phyloP scores from a whole-genome alignment of 108 stramenopile species.

The Skeletonema menzelii region DNA sequence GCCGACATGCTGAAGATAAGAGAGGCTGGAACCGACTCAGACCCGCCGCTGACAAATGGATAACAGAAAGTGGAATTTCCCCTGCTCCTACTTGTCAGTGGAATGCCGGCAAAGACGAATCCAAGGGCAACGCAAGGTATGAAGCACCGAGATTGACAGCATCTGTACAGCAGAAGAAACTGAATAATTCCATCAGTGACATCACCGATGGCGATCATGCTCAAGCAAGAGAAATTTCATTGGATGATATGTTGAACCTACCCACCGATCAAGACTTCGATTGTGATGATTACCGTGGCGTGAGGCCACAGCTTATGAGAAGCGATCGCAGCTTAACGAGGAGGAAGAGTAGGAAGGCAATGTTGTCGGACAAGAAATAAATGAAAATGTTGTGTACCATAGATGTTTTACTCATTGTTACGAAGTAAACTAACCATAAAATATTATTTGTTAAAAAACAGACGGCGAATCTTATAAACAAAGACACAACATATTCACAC shows the following conservation, averaged over 20 bases:
- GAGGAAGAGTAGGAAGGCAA: not conserved
- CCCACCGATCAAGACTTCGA: not conserved
- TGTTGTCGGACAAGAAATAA: not conserved
- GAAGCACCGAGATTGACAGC: not conserved
- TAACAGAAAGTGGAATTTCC: not conserved
- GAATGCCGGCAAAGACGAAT: slow-evolving; percentile 1
- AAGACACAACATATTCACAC: not conserved
- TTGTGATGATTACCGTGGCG: not conserved
- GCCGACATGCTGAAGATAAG: not conserved
- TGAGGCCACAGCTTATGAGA: not conserved
- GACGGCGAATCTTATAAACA: not conserved
- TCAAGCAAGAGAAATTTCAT: not conserved
- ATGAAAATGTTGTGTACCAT: not conserved
- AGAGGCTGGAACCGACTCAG: not conserved
- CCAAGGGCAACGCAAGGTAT: not conserved
- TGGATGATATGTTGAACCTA: not conserved
- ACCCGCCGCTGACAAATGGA: not conserved
- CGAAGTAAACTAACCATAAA: not conserved
- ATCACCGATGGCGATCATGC: not conserved
- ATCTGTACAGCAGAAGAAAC: not conserved
- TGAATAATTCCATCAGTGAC: not conserved
- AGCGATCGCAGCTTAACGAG: not conserved
- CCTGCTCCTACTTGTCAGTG: slow-evolving; percentile 10
- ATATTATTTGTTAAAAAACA: not conserved
- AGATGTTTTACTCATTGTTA: too few species aligned